Percentiles rank a stretch among this genome's conserved stretches.
Evolutionary conservation across 176 grass and related monocot genomes (phyloP).

Genomic region (Rhipidocladum racemiflorum): DNA sequence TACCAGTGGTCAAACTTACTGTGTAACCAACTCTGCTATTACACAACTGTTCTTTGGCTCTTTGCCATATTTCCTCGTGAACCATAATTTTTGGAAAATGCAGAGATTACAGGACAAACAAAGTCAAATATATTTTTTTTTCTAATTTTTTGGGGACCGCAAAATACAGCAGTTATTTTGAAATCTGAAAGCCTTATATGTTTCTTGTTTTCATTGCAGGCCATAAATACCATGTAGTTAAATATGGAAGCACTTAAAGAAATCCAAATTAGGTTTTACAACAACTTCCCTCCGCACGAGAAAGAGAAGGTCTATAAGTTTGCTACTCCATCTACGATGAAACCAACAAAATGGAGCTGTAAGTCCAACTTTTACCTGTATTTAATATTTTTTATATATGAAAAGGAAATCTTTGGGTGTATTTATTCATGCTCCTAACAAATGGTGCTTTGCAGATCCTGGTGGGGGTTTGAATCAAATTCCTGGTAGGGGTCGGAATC

Average conservation of each 20-base stretch:
- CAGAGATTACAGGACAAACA: neutral
- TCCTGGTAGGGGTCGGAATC: slow-evolving; percentile 94
- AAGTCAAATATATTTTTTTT: neutral
- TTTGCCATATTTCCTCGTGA: neutral
- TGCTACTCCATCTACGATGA: slow-evolving; percentile 96
- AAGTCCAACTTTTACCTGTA: slow-evolving; percentile 32
- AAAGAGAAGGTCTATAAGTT: slow-evolving; percentile 81
- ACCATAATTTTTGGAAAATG: neutral
- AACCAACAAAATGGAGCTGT: slow-evolving; percentile 98
- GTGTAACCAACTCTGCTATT: neutral
- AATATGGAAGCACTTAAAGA: slow-evolving; percentile 90
- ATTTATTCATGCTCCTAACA: neutral
- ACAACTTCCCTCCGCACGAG: slow-evolving; percentile 67
- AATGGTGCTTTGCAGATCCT: slow-evolving; percentile 65
- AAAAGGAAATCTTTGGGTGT: neutral
- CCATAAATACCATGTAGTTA: slow-evolving; percentile 86
- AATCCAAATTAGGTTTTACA: slow-evolving; percentile 84
- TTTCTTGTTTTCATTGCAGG: slow-evolving; percentile 42
- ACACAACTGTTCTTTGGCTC: neutral
- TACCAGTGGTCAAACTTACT: neutral
- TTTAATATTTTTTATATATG: neutral
- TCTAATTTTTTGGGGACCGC: neutral
- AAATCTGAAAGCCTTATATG: neutral
- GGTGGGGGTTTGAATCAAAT: slow-evolving; percentile 92
- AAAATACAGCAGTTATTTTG: neutral